Base-by-base conservation (phyloP, 805 yeast species). In the Suhomyces sp. region DNA sequence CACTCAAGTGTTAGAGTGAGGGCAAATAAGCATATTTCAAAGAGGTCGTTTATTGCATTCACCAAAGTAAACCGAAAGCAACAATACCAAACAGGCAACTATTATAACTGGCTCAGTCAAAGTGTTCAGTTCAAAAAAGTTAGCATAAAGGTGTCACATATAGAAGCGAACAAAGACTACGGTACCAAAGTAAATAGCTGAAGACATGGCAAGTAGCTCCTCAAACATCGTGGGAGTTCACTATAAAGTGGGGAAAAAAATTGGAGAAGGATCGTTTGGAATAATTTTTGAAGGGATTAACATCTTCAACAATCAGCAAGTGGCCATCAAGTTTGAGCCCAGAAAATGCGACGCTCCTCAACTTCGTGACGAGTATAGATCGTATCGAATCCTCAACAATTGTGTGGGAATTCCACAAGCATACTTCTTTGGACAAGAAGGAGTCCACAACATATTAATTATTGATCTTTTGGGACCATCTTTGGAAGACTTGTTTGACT, bases 191-290 rank as follows among this genome's bases (percentile, higher is more conserved):
- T 19, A 9, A 15, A 4, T 17, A 41, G 15, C 22, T 41, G n/a
- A 25, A 20, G 46, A 22, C 17, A 69, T 72, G 73, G 73, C 73
- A 10, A 75, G 66, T 53, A 59, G 71, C 43, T 69, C 76, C 52
- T 78, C 83, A 41, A 83, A 82, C 67, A 83, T 86, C 40, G 97
- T 94, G 44, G 99, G 99, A 21, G 84, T 93, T 55, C 99, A 94
- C 76, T 94, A 92, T 73, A 87, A 91, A 61, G 94, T 94, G 52
- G 99, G 98, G 53, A 93, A 92, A 70, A 94, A 94, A 74, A 92
- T 94, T 55, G 99, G 99, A 52, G 98, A 94, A 72, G 99, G 99
- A 43, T 93, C 98, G 3, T 94, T 94, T 69, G 99, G 99, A 51
- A 96, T 94, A 49, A 87, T 94, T 53, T 94, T 94, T 67, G 98